Evolutionary conservation across 176 grass and related monocot species (phyloP).

Genomic region (Avena insularis): DNA sequence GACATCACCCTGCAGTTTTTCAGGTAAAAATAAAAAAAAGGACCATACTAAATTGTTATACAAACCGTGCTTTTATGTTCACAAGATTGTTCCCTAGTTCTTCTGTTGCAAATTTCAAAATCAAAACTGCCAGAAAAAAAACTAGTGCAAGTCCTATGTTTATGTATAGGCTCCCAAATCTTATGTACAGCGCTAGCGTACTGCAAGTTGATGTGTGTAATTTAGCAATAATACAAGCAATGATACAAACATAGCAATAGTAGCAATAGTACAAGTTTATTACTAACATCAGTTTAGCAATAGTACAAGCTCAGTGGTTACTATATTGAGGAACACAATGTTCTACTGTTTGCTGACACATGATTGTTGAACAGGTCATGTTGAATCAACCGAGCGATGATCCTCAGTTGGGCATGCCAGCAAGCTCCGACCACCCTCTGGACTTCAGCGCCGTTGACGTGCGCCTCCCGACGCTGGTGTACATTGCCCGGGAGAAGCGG

Average conservation of each 20-base stretch:
- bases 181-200: no score
- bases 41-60: background rate
- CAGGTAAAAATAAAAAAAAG: background rate
- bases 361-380: background rate
- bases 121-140: background rate
- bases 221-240: background rate
- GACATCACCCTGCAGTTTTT: constrained; percentile 1
- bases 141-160: no score
- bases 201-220: background rate
- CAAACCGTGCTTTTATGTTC: background rate
- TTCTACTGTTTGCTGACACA: background rate
- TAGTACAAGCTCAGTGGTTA: background rate
- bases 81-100: background rate
- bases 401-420: background rate
- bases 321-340: no score
- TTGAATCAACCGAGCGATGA: constrained; percentile 12
- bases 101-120: background rate
- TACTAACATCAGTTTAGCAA: background rate
- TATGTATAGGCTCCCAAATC: no score
- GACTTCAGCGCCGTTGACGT: background rate
- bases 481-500: constrained; percentile 11
- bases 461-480: constrained; percentile 23
- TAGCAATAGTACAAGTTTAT: no score
- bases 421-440: constrained; percentile 3
- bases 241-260: background rate